phyloP scores from a whole-genome alignment of 2,329 filamentous ascomycete genomes.

The Cercospora sesami region DNA sequence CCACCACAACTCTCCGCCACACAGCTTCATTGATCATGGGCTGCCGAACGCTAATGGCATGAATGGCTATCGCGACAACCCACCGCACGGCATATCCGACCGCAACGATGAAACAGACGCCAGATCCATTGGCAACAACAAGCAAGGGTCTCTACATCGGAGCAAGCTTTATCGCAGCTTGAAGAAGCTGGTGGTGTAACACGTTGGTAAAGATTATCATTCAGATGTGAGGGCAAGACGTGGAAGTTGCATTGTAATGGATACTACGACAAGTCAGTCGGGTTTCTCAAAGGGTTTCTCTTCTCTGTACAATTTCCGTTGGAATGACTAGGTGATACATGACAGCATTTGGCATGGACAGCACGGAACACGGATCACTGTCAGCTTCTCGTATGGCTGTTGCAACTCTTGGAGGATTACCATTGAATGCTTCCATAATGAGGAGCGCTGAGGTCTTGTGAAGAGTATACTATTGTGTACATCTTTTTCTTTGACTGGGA shows the following conservation, averaged over 20 bases:
- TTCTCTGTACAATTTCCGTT: neutral
- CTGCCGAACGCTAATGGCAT: neutral
- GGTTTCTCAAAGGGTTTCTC: neutral
- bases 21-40: neutral
- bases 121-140: neutral
- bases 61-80: neutral
- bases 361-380: too few relatives aligned
- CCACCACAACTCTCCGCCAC: neutral
- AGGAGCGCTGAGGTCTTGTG: too few relatives aligned
- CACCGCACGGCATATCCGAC: neutral
- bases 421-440: too few relatives aligned
- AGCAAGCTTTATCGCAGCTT: neutral
- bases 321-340: neutral
- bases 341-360: too few relatives aligned
- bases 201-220: neutral
- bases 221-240: neutral
- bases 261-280: neutral
- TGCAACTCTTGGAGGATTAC: too few relatives aligned
- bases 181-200: neutral
- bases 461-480: too few relatives aligned
- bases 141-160: neutral
- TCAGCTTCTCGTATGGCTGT: too few relatives aligned
- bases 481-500: too few relatives aligned
- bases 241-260: neutral
- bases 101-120: neutral